Conservation (phyloP, 129 eudicot genomes). For the Centrapalus pauciflorus region DNA sequence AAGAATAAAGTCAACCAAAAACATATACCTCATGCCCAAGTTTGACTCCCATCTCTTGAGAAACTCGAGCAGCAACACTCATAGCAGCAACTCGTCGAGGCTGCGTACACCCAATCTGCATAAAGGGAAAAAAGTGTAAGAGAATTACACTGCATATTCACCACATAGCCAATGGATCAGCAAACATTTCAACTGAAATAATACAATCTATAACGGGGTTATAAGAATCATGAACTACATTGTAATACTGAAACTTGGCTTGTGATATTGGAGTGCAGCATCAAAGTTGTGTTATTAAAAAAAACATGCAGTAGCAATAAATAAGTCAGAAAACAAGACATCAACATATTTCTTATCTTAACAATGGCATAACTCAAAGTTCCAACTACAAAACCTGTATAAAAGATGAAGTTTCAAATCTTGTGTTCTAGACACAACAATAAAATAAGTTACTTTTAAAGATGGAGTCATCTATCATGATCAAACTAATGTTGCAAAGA, state of each 20-base stretch:
- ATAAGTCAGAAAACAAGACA: not conserved
- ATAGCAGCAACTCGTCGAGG: constrained; percentile 96
- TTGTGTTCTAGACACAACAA: no score
- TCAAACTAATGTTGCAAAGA: no score
- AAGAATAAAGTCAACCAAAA: no score
- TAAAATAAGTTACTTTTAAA: no score
- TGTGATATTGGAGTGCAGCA: not conserved
- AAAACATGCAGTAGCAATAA: not conserved
- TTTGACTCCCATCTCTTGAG: constrained; percentile 92
- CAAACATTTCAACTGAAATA: not conserved
- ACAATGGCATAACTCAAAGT: not conserved
- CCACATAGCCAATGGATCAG: not conserved
- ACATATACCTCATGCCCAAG: constrained; percentile 86
- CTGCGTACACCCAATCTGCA: constrained; percentile 88
- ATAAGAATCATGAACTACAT: not conserved
- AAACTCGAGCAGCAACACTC: constrained; percentile 97
- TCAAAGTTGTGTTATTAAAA: not conserved
- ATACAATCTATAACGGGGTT: not conserved
- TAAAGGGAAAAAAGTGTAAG: not conserved
- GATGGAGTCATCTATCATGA: no score
- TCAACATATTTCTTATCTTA: not conserved
- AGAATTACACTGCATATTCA: not conserved
- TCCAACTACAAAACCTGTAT: not conserved
- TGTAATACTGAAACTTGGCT: not conserved
- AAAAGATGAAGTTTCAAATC: not conserved